A percentile compares a stretch with the other conserved stretches of the same genome.
phyloP scores from a whole-genome alignment of 1,284 basidiomycete genomes.

The Heimioporus retisporus region DNA sequence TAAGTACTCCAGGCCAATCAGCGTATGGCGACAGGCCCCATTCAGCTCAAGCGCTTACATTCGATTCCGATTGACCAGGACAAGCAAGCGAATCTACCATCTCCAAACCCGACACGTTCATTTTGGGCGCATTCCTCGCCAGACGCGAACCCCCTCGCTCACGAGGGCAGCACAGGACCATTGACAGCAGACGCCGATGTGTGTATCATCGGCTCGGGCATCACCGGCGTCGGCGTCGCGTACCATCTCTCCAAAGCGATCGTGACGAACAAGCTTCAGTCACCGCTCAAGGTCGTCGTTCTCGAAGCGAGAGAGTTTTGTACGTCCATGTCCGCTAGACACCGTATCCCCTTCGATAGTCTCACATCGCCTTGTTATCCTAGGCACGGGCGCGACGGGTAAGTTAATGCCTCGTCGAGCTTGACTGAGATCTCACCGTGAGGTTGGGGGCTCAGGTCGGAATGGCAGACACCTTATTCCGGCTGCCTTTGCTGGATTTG shows the following conservation, averaged over 20 bases:
- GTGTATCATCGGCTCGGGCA: conserved; percentile 82
- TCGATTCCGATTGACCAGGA: conserved; percentile 11
- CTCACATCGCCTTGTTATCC: not conserved
- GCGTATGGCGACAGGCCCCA: not conserved
- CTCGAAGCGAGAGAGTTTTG: conserved; percentile 86
- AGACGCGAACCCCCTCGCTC: conserved; percentile 70
- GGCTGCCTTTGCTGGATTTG: conserved; percentile 59
- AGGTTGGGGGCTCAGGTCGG: conserved; percentile 58
- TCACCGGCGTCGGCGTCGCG: conserved; percentile 78
- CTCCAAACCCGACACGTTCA: conserved; percentile 69
- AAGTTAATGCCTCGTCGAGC: conserved; percentile 14
- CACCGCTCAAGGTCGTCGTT: conserved; percentile 61
- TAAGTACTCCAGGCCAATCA: too few species aligned
- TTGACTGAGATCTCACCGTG: not conserved
- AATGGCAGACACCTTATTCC: conserved; percentile 85
- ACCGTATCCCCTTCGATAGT: not conserved
- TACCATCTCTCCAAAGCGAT: conserved; percentile 69
- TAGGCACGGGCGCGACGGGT: conserved; percentile 88
- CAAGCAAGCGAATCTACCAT: conserved; percentile 53
- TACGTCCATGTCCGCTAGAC: conserved; percentile 47
- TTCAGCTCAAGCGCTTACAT: conserved; percentile 7
- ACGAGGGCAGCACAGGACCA: conserved; percentile 68
- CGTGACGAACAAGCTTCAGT: conserved; percentile 21
- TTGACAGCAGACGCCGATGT: conserved; percentile 71
- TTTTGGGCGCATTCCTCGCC: conserved; percentile 73